phyloP scores from a whole-genome alignment of 768 basidiomycete genomes.

The Peribolospora kevripleyi region DNA sequence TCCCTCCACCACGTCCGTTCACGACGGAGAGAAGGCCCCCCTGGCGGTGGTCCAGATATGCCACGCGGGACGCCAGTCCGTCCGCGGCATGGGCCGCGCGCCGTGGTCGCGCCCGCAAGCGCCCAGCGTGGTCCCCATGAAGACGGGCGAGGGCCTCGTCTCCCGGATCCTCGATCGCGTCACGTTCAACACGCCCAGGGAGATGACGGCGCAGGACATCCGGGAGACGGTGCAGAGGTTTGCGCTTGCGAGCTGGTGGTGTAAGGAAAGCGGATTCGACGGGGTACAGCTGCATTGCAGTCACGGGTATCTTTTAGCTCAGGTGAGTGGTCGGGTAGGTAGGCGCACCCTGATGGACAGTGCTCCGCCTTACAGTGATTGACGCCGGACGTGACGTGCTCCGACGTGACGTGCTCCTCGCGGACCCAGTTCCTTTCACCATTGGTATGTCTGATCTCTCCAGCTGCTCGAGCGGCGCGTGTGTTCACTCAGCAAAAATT shows the following conservation, averaged over 20 bases:
- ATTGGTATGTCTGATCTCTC: not conserved
- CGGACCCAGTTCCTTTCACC: not conserved
- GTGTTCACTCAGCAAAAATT: not conserved
- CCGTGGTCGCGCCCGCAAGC: constrained; percentile 39
- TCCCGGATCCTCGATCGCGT: constrained; percentile 25
- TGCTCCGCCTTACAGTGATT: constrained; percentile 31
- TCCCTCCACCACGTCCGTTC: not conserved
- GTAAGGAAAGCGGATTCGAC: constrained; percentile 48
- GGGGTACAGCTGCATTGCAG: constrained; percentile 54
- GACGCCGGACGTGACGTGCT: constrained; percentile 33
- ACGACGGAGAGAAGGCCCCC: constrained; percentile 5
- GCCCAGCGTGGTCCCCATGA: constrained; percentile 32
- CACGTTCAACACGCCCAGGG: constrained; percentile 38
- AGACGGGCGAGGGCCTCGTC: constrained; percentile 15
- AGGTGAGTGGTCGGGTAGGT: too few species aligned
- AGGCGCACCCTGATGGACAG: too few species aligned
- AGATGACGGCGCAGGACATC: constrained; percentile 39
- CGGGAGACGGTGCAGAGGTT: constrained; percentile 37
- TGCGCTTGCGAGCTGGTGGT: constrained; percentile 39
- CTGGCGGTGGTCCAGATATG: constrained; percentile 60
- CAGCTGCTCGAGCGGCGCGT: too few species aligned
- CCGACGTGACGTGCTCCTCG: constrained; percentile 25
- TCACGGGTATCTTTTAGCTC: constrained; percentile 57
- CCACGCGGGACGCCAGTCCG: constrained; percentile 55
- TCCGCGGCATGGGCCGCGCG: constrained; percentile 40